Evolutionary conservation across 73 alveolate genomes (phyloP).

Genomic region (Paramecium primaurelia): DNA sequence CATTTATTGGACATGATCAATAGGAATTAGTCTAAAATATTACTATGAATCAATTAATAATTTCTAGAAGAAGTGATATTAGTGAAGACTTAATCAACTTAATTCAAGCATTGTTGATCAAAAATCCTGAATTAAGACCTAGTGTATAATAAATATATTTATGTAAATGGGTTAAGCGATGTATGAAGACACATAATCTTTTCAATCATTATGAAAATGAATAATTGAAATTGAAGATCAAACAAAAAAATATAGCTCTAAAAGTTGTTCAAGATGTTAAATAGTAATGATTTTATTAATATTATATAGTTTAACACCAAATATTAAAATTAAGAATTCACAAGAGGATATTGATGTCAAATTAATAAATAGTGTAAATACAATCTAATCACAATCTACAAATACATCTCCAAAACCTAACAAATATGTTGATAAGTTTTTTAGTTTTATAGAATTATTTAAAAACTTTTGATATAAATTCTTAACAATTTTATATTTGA

Average conservation of each 20-base stretch:
- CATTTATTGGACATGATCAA: conserved; percentile 52
- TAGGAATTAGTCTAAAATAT: background rate
- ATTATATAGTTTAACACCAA: background rate
- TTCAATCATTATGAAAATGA: conserved; percentile 41
- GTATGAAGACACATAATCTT: background rate
- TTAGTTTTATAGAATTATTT: background rate
- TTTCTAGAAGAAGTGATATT: background rate
- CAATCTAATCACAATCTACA: background rate
- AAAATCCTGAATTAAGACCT: background rate
- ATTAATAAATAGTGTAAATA: background rate
- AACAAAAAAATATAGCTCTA: background rate
- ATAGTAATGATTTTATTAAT: background rate
- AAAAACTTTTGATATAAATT: background rate
- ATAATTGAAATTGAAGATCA: background rate
- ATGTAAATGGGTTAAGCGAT: background rate
- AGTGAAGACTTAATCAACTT: background rate
- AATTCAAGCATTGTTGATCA: background rate
- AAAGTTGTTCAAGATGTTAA: background rate
- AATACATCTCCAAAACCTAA: background rate
- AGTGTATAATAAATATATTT: background rate
- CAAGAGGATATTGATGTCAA: background rate
- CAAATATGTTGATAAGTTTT: background rate
- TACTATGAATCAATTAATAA: background rate
- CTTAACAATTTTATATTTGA: background rate
- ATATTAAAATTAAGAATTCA: background rate